Percentiles rank a stretch among this genome's conserved stretches.
Evolutionary conservation across 768 basidiomycete species (phyloP).

Genomic region (Rhodotorula graminis): DNA sequence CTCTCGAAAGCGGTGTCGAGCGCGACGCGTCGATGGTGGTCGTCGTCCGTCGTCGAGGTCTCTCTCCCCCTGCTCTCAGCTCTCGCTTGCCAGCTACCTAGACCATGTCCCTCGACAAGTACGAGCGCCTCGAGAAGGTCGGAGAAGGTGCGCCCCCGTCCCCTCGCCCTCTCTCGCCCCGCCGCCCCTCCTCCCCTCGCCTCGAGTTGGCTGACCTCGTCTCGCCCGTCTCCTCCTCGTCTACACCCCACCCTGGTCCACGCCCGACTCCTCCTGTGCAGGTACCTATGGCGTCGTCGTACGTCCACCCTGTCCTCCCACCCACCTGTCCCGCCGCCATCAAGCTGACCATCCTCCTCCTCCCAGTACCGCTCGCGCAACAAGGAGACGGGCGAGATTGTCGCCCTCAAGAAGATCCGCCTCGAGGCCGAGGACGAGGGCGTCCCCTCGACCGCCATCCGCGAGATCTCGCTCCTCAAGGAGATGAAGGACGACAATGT

Average conservation of each 20-base stretch:
- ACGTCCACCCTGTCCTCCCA: neutral
- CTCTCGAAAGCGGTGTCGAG: too few relatives aligned
- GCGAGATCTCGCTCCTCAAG: slow-evolving; percentile 94
- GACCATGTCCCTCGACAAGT: slow-evolving; percentile 35
- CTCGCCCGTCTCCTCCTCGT: neutral
- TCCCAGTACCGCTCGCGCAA: slow-evolving; percentile 80
- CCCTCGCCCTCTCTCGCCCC: too few relatives aligned
- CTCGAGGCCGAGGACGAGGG: slow-evolving; percentile 98
- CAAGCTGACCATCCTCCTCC: neutral
- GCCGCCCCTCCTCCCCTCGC: neutral
- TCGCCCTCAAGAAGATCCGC: slow-evolving; percentile 97
- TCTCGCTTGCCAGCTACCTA: too few relatives aligned
- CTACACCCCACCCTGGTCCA: neutral
- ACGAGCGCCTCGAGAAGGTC: slow-evolving; percentile 39
- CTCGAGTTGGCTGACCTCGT: neutral
- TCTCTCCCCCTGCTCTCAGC: neutral
- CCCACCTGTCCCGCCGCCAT: rapidly evolving
- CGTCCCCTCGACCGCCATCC: slow-evolving; percentile 93
- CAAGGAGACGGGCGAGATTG: slow-evolving; percentile 68
- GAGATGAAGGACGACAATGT: slow-evolving; percentile 95
- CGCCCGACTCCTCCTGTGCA: slow-evolving; percentile 44
- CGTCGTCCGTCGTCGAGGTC: neutral
- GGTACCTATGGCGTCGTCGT: slow-evolving; percentile 93
- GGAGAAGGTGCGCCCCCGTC: slow-evolving; percentile 30
- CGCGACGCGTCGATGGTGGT: too few relatives aligned